Evolutionary conservation across 2,329 filamentous ascomycete genomes (phyloP), one percentile per base, ranked within the genome.

Genomic region (Alternaria brassicae): DNA sequence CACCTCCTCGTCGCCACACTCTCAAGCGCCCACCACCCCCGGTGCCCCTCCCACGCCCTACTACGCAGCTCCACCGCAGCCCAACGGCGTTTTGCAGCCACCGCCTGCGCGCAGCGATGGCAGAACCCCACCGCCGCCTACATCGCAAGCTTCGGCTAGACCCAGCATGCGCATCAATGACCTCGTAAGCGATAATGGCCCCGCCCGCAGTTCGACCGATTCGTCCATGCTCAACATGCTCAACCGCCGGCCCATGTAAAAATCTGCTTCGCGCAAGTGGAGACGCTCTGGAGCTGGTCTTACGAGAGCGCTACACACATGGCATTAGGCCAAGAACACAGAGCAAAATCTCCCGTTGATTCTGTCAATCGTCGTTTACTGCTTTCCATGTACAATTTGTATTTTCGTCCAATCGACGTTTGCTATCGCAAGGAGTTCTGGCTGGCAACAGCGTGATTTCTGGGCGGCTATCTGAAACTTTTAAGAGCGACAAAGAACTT

Each of bases 151-250:
- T 56, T 57, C 72, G 62, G 68, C 67, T 65, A 61, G 75, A 52
- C 71, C 76, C 39, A 75, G 76, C 64, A 81, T 79, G 77, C 81
- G 77, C 58, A 80, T 79, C 69, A 78, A 74, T 58, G 76, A 79
- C 45, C 75, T 79, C 15, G 78, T 80, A 30, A 78, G 67, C 64
- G 76, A 76, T 57, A 77, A 69, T 53, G 73, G 73, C 28, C 70
- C 71, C 36, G 70, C 69, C 56, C 70, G 79, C 64, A 81, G 76
- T 68, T 75, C 76, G 36, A 79, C 78, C 58, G 79, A 81, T 64
- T 78, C 76, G 41, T 74, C 76, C 57, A 81, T 81, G 79, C 74
- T 81, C 45, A 79, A 77, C 65, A 77, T 77, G 70, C 73, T 80
- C 51, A 79, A 79, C 58, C 73, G 75, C 58, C 73, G 76, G 60